Conservation (phyloP, 768 basidiomycete species). For the Suillus spraguei region DNA sequence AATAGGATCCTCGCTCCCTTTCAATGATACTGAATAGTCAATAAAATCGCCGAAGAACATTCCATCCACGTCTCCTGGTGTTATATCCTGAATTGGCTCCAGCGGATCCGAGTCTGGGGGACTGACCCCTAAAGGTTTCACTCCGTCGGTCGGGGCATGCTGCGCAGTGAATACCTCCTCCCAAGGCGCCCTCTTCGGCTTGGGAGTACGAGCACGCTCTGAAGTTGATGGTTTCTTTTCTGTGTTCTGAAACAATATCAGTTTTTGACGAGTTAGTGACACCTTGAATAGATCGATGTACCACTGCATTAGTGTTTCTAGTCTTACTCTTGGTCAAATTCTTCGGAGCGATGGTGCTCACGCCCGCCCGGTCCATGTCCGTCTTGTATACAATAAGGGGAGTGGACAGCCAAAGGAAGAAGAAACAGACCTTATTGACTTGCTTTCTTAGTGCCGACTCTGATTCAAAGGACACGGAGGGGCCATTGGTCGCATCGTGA, state of each 20-base stretch:
- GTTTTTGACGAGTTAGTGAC: background rate
- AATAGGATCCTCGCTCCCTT: constrained; percentile 9
- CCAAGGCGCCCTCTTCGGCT: constrained; percentile 35
- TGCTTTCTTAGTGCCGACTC: background rate
- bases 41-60: constrained; percentile 1
- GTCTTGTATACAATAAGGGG: background rate
- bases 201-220: constrained; percentile 17
- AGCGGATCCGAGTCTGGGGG: background rate
- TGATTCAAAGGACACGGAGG: background rate
- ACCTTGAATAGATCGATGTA: background rate
- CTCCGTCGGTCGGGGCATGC: constrained; percentile 2
- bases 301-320: background rate
- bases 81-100: background rate
- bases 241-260: constrained; percentile 2
- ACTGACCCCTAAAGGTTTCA: background rate
- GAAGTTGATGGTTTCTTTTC: constrained; percentile 6
- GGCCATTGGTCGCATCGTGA: background rate
- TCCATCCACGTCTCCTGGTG: background rate
- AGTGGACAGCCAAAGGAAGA: background rate
- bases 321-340: no score
- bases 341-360: background rate
- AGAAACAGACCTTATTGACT: background rate
- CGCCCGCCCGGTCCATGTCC: background rate
- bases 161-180: constrained; percentile 24
- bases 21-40: constrained; percentile 11